These are phyloP conservation scores for Silene coronaria DNA, from an alignment of 179 eudicot genomes.

Conservation along the genomic window DNA sequence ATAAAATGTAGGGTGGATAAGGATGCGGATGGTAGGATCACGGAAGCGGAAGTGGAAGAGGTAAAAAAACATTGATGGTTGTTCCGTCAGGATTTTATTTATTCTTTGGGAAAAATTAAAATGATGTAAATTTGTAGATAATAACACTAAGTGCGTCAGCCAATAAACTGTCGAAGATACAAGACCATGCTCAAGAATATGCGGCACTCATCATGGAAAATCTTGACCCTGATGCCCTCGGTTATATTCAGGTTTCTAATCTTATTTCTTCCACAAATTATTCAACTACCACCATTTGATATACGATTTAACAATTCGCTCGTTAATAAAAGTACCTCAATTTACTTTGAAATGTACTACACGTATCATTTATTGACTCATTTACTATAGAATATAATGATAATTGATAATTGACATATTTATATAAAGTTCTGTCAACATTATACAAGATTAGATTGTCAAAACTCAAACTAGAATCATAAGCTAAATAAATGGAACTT, in stretches of 20 bases:
- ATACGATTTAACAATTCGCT: too few relatives aligned
- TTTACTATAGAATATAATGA: too few relatives aligned
- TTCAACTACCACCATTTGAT: too few relatives aligned
- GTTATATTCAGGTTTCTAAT: constrained; percentile 44
- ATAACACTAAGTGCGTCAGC: constrained; percentile 52
- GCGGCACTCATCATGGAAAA: constrained; percentile 67
- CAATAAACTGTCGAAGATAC: constrained; percentile 39
- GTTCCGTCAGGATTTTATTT: not conserved
- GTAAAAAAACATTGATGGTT: constrained; percentile 26
- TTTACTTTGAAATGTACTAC: too few relatives aligned
- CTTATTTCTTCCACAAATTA: too few relatives aligned
- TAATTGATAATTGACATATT: too few relatives aligned
- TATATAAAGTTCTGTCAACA: too few relatives aligned
- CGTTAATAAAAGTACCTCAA: too few relatives aligned
- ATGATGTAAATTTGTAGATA: constrained; percentile 30
- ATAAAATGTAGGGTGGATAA: constrained; percentile 71
- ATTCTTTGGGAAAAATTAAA: not conserved
- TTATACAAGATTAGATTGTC: too few relatives aligned
- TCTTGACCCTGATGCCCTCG: constrained; percentile 50
- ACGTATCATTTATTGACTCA: too few relatives aligned
- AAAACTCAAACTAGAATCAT: too few relatives aligned
- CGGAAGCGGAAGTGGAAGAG: constrained; percentile 86
- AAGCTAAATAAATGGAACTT: too few relatives aligned
- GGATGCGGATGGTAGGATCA: constrained; percentile 84
- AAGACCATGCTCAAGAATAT: constrained; percentile 51